A percentile compares a stretch with the other conserved stretches of the same genome.
Conservation (phyloP, 2,329 filamentous ascomycete genomes). For the Ophioceras dolichostomum region DNA sequence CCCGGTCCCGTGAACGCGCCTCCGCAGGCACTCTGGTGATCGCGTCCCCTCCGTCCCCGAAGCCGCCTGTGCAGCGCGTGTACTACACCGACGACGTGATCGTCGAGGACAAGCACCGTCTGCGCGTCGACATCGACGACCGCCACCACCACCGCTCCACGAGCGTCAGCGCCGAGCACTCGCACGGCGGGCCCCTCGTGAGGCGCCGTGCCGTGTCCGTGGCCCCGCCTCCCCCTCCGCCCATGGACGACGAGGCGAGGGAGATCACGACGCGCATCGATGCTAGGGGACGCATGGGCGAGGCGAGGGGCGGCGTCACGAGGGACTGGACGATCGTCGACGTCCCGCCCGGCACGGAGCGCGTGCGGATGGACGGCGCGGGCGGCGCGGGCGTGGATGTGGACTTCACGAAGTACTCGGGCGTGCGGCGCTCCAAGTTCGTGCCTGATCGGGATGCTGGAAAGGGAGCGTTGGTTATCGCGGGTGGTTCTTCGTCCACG, state of each 20-base stretch:
- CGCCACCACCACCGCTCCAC: conserved; percentile 10
- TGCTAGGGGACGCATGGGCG: conserved; percentile 53
- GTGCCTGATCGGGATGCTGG: conserved; percentile 51
- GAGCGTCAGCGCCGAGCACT: conserved; percentile 7
- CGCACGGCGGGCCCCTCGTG: conserved; percentile 23
- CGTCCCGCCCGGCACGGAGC: conserved; percentile 71
- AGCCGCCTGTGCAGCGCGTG: conserved; percentile 5
- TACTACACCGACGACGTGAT: conserved; percentile 50
- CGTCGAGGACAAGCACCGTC: conserved; percentile 43
- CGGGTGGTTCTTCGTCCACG: conserved; percentile 12
- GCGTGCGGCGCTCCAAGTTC: conserved; percentile 63
- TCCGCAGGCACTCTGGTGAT: conserved; percentile 10
- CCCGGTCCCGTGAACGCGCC: conserved; percentile 26
- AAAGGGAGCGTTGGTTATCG: conserved; percentile 7
- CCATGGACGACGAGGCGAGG: conserved; percentile 39
- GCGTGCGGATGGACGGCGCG: conserved; percentile 69
- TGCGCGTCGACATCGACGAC: conserved; percentile 29
- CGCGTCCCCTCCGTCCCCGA: not conserved
- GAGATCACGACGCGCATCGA: conserved; percentile 46
- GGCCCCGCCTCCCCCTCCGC: conserved; percentile 24
- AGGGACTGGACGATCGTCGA: conserved; percentile 74
- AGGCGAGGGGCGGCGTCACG: conserved; percentile 62
- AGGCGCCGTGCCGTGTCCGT: conserved; percentile 31
- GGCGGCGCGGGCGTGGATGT: conserved; percentile 67
- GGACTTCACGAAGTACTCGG: conserved; percentile 69